Percentiles rank a stretch among this genome's conserved stretches.
phyloP scores from a whole-genome alignment of 257 asterid species.

The Plantago major region DNA sequence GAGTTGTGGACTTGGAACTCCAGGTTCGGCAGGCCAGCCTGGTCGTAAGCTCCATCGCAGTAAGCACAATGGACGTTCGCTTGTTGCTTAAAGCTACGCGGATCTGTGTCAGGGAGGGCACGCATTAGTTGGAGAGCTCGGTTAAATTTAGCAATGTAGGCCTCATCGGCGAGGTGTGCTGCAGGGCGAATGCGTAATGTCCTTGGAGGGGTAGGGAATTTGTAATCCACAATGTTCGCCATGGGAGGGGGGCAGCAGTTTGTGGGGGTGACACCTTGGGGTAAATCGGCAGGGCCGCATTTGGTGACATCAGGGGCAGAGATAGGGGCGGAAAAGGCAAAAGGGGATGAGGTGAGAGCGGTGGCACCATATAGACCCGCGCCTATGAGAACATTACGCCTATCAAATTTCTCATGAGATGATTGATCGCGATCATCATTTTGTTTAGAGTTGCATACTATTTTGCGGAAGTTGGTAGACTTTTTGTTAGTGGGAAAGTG shows the following conservation, averaged over 20 bases:
- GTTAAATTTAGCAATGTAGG: slow-evolving; percentile 49
- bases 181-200: slow-evolving; percentile 60
- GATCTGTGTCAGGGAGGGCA: slow-evolving; percentile 74
- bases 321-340: slow-evolving; percentile 56
- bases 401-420: slow-evolving; percentile 22
- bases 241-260: slow-evolving; percentile 74
- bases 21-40: slow-evolving; percentile 60
- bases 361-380: slow-evolving; percentile 64
- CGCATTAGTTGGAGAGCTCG: slow-evolving; percentile 59
- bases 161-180: slow-evolving; percentile 54
- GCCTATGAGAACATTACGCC: slow-evolving; percentile 62
- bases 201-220: slow-evolving; percentile 38
- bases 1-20: slow-evolving; percentile 81
- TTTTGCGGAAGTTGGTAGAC: slow-evolving; percentile 19
- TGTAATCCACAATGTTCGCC: slow-evolving; percentile 37
- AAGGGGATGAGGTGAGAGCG: slow-evolving; percentile 37
- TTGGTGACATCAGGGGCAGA: slow-evolving; percentile 58
- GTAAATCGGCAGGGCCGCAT: slow-evolving; percentile 76
- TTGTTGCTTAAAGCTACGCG: slow-evolving; percentile 72
- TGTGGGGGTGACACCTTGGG: slow-evolving; percentile 46
- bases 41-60: slow-evolving; percentile 82
- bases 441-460: slow-evolving; percentile 43
- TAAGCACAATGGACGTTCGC: slow-evolving; percentile 86
- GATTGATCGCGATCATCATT: slow-evolving; percentile 22
- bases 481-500: slow-evolving; percentile 20